These are phyloP conservation scores for Trichoderma koningii DNA, from an alignment of 2,329 filamentous ascomycete species.

Conservation along the genomic window DNA sequence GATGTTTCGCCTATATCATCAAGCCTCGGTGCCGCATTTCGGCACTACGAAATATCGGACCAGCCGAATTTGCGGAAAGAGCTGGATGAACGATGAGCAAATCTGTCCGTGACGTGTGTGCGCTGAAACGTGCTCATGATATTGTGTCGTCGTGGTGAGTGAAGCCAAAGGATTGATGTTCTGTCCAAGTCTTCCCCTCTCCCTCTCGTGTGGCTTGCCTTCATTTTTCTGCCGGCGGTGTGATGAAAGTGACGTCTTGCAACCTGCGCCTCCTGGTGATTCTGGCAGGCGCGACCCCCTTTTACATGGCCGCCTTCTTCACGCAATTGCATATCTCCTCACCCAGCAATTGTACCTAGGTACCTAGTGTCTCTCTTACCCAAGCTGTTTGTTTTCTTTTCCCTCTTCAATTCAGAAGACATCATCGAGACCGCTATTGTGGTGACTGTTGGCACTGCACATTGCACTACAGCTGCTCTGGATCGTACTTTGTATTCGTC, in stretches of 20 bases:
- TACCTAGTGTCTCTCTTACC: neutral
- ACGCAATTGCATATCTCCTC: neutral
- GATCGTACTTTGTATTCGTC: neutral
- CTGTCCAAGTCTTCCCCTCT: neutral
- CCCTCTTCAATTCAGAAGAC: no score
- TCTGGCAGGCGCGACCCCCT: neutral
- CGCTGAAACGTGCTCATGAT: neutral
- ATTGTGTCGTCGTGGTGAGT: neutral
- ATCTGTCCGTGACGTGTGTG: neutral
- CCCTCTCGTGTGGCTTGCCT: neutral
- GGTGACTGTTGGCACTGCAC: neutral
- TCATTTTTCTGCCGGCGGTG: slow-evolving; percentile 11
- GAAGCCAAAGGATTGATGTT: neutral
- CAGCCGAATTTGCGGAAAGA: neutral
- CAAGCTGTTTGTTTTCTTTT: neutral
- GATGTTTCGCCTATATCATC: neutral
- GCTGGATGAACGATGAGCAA: no score
- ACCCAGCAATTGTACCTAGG: neutral
- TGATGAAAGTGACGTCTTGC: slow-evolving; percentile 2
- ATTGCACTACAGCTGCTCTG: no score
- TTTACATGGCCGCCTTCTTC: neutral
- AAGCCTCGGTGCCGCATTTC: neutral
- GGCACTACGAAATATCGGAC: no score
- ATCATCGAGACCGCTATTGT: neutral
- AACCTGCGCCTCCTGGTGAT: neutral